phyloP scores from a whole-genome alignment of 2,329 filamentous ascomycete species.

The Daldinia sp. region DNA sequence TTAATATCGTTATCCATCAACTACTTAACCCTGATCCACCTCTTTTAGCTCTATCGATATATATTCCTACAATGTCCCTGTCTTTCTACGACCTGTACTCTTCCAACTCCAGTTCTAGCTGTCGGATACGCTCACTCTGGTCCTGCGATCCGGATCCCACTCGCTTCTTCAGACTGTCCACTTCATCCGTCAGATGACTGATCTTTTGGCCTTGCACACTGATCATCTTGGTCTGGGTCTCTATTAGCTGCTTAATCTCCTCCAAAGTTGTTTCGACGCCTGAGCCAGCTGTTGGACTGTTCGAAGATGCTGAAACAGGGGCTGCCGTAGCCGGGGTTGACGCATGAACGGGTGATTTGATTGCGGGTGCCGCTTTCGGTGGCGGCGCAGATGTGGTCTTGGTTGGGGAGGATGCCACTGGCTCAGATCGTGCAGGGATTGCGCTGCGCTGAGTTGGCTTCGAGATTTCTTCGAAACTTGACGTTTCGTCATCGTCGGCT shows the following conservation, averaged over 20 bases:
- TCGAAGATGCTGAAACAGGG: constrained; percentile 54
- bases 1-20: constrained; percentile 47
- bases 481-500: constrained; percentile 74
- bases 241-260: constrained; percentile 82
- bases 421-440: constrained; percentile 48
- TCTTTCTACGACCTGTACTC: constrained; percentile 66
- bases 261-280: constrained; percentile 75
- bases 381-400: constrained; percentile 55
- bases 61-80: constrained; percentile 24
- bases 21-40: constrained; percentile 22
- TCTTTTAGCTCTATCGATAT: constrained; percentile 34
- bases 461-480: constrained; percentile 87
- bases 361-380: constrained; percentile 59
- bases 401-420: constrained; percentile 47
- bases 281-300: constrained; percentile 55
- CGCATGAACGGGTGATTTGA: constrained; percentile 56
- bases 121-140: constrained; percentile 75
- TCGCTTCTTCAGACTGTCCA: constrained; percentile 84
- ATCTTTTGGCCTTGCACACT: constrained; percentile 83
- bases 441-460: constrained; percentile 76
- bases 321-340: constrained; percentile 53
- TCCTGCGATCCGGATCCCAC: constrained; percentile 70
- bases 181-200: constrained; percentile 74
- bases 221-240: constrained; percentile 82
- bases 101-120: constrained; percentile 76